Base-by-base conservation (phyloP, 1,139 yeast genomes). In the Chernovozyma sophiae-reginae region DNA sequence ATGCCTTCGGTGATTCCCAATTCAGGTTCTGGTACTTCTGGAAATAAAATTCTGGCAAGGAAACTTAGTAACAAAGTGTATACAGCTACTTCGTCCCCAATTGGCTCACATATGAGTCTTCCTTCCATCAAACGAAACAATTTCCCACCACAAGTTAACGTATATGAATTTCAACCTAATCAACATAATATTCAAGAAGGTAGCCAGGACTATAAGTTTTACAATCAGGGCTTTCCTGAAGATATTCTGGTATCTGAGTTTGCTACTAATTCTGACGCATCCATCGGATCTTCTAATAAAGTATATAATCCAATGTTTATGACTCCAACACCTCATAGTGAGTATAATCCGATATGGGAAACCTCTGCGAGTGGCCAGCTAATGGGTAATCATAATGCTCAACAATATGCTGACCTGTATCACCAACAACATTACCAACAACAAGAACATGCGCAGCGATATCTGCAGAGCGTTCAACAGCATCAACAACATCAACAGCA, bases 401-500 rank as follows among this genome's bases (percentile, higher is more conserved):
- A 25, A 25, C 27, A 25, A 7, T 13, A 25, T 8, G 15, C 6
- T 12, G n/a, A 25, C 5, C 14, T 12, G 15, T 12, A 8, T 8
- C 33, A 31, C 8, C 28, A 24, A 13, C 34, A 24, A 23, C 25
- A 23, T n/a, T n/a, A n/a, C n/a, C n/a, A n/a, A n/a, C n/a, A n/a
- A n/a, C n/a, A n/a, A n/a, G n/a, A n/a, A n/a, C n/a, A n/a, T n/a
- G n/a, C n/a, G n/a, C n/a, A n/a, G n/a, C n/a, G n/a, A n/a, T n/a
- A n/a, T n/a, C n/a, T n/a, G n/a, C n/a, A n/a, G n/a, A n/a, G n/a
- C n/a, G n/a, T n/a, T n/a, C 19, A 23, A 32, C 35, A 32, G 13
- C 35, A 13, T 6, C 35, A 32, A n/a, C 31, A 25, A 32, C 35
- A 32, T 22, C 35, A 24, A 33, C 33, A 31, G 11, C 17, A 19